phyloP scores from a whole-genome alignment of 768 basidiomycete genomes.

The Xerocomellus amylosporus region DNA sequence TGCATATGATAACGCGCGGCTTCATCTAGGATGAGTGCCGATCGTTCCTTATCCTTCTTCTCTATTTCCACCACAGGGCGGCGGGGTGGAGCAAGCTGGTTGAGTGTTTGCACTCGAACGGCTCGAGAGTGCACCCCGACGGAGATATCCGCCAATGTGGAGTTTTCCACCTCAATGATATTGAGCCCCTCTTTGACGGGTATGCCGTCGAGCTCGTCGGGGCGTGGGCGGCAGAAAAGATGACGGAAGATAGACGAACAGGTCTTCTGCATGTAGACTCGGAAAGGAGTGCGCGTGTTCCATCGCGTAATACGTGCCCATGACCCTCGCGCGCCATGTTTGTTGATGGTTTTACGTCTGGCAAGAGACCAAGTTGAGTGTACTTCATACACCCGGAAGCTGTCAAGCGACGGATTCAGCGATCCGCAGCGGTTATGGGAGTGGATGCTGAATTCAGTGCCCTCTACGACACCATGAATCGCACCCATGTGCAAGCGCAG shows the following conservation, averaged over 20 bases:
- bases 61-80: conserved; percentile 39
- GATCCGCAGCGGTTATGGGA: conserved; percentile 60
- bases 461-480: conserved; percentile 61
- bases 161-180: conserved; percentile 44
- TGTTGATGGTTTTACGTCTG: conserved; percentile 35
- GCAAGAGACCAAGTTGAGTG: conserved; percentile 59
- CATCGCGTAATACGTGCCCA: conserved; percentile 56
- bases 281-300: conserved; percentile 57
- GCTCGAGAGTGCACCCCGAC: conserved; percentile 41
- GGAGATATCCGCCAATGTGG: conserved; percentile 50
- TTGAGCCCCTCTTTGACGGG: conserved; percentile 41
- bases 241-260: conserved; percentile 47
- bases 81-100: conserved; percentile 39
- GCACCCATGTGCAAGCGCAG: conserved; percentile 56
- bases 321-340: conserved; percentile 38
- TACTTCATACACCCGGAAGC: conserved; percentile 50
- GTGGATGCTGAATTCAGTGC: conserved; percentile 60
- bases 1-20: conserved; percentile 61
- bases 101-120: conserved; percentile 45
- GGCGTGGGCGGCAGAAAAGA: conserved; percentile 38
- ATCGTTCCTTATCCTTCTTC: conserved; percentile 32
- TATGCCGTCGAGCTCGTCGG: conserved; percentile 29
- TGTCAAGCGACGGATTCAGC: conserved; percentile 51
- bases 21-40: conserved; percentile 47
- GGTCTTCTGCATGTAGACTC: conserved; percentile 50